These are phyloP conservation scores for Aspergillus sparsus DNA, from an alignment of 495 filamentous ascomycete genomes.

Conservation along the genomic window DNA sequence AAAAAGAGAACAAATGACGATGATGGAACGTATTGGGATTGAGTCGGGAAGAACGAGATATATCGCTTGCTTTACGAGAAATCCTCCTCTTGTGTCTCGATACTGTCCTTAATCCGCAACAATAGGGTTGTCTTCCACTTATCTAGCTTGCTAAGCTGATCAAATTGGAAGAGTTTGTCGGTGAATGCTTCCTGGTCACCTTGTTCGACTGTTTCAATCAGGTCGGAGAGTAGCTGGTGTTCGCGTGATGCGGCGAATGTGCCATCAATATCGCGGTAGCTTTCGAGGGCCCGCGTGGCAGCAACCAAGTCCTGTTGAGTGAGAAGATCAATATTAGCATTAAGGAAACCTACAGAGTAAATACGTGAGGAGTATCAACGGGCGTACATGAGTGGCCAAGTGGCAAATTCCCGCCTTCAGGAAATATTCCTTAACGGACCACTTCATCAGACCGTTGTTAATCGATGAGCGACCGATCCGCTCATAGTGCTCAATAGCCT, in stretches of 20 bases:
- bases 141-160: constrained; percentile 87
- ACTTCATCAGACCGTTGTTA: constrained; percentile 82
- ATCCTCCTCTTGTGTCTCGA: constrained; percentile 75
- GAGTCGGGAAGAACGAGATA: constrained; percentile 16
- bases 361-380: not conserved
- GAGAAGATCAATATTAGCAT: not conserved
- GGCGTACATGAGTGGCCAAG: constrained; percentile 63
- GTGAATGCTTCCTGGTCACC: constrained; percentile 78
- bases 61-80: constrained; percentile 55
- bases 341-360: not conserved
- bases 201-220: constrained; percentile 67
- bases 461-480: constrained; percentile 70
- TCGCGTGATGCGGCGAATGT: constrained; percentile 74
- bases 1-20: constrained; percentile 15
- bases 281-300: constrained; percentile 72
- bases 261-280: constrained; percentile 79
- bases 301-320: constrained; percentile 64
- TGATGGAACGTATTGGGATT: too few relatives aligned
- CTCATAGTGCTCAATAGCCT: constrained; percentile 78
- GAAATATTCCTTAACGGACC: constrained; percentile 90
- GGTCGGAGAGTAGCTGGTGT: constrained; percentile 73
- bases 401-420: constrained; percentile 86
- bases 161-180: constrained; percentile 82
- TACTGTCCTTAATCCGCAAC: constrained; percentile 76
- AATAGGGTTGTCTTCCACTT: constrained; percentile 94